These are phyloP conservation scores for Hirschioporus abietinus DNA, from an alignment of 768 basidiomycete species.

Conservation along the genomic window DNA sequence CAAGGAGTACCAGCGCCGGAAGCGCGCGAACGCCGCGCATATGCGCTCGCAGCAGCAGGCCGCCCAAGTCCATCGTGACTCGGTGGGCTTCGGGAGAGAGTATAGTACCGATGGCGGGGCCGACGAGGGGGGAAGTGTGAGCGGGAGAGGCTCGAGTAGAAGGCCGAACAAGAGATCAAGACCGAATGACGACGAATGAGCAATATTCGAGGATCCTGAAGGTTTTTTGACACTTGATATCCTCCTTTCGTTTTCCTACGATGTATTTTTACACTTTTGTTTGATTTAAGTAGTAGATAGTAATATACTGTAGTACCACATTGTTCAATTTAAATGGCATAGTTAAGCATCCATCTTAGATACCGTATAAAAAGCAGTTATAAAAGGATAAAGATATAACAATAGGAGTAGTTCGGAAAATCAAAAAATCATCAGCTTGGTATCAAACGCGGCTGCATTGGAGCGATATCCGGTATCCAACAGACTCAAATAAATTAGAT, in stretches of 20 bases:
- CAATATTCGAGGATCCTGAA: not conserved
- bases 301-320: too few species aligned
- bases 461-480: not conserved
- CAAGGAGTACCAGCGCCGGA: slow-evolving; percentile 75
- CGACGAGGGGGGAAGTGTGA: slow-evolving; percentile 12
- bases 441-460: not conserved
- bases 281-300: too few species aligned
- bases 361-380: too few species aligned
- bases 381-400: not conserved
- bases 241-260: too few species aligned
- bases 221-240: too few species aligned
- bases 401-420: not conserved
- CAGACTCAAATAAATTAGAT: not conserved
- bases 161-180: slow-evolving; percentile 67
- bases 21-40: slow-evolving; percentile 46
- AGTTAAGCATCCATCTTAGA: too few species aligned
- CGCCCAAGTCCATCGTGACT: not conserved
- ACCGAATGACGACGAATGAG: slow-evolving; percentile 59
- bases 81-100: not conserved
- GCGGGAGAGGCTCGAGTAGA: slow-evolving; percentile 48
- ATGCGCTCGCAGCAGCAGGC: not conserved
- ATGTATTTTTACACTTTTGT: too few species aligned
- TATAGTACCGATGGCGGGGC: not conserved
- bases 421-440: not conserved
- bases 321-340: too few species aligned